A percentile compares a stretch with the other conserved stretches of the same genome.
Conservation (phyloP, 1,284 basidiomycete species). For the Neonothopanus nambi region DNA sequence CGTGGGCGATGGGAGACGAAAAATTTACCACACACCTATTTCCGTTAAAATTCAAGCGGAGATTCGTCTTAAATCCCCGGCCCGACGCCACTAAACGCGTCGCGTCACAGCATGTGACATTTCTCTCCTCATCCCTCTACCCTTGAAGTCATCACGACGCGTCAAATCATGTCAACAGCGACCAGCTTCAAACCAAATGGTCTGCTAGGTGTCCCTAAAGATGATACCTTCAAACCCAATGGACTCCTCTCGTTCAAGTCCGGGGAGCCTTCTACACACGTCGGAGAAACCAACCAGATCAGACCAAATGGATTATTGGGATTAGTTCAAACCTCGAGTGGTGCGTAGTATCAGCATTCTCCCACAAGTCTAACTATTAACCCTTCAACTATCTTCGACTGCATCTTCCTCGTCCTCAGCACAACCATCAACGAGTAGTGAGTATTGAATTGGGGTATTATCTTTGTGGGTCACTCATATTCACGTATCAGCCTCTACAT, state of each 20-base stretch:
- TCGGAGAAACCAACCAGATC: conserved; percentile 7
- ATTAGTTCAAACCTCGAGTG: neutral
- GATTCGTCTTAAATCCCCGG: too few species aligned
- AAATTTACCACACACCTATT: too few species aligned
- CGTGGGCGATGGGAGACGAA: too few species aligned
- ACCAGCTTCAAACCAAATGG: conserved; percentile 16
- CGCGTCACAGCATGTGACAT: conserved; percentile 9
- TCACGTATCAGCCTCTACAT: neutral
- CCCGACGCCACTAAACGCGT: conserved; percentile 2
- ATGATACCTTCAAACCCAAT: conserved; percentile 6
- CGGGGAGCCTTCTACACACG: neutral
- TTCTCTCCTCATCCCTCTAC: neutral
- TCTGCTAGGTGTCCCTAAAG: conserved; percentile 8
- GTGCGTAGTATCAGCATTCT: conserved; percentile 12
- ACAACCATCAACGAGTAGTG: too few species aligned
- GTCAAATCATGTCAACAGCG: neutral
- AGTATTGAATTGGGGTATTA: neutral
- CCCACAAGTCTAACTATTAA: neutral
- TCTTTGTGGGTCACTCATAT: neutral
- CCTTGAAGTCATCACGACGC: neutral
- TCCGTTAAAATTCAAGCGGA: too few species aligned
- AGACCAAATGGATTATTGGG: conserved; percentile 5
- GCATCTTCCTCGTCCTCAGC: too few species aligned
- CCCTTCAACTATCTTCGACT: too few species aligned
- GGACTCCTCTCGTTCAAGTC: neutral